Conservation (phyloP, 202 grass and related monocot species). For the Panicum virgatum region DNA sequence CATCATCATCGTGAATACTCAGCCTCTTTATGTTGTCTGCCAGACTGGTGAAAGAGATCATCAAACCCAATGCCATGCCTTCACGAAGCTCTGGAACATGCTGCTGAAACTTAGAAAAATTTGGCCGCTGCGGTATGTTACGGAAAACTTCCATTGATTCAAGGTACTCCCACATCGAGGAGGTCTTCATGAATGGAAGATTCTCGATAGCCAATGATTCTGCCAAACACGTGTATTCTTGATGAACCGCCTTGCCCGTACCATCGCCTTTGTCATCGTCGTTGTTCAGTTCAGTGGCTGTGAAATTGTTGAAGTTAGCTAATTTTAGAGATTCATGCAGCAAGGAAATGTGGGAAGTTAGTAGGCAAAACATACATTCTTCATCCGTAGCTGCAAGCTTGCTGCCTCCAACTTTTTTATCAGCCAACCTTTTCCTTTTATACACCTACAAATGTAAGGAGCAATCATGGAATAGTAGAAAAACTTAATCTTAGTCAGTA, state of each 20-base stretch:
- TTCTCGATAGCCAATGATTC: slow-evolving; percentile 12
- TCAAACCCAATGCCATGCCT: slow-evolving; percentile 73
- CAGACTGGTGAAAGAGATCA: slow-evolving; percentile 59
- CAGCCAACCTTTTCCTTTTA: background rate
- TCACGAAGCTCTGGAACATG: slow-evolving; percentile 50
- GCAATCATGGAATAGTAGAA: slow-evolving; percentile 13
- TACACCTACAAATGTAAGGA: slow-evolving; percentile 21
- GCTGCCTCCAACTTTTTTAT: background rate
- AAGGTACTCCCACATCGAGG: slow-evolving; percentile 54
- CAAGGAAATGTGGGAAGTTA: background rate
- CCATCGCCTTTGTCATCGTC: background rate
- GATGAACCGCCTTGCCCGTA: background rate
- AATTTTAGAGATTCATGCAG: background rate
- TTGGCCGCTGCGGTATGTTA: slow-evolving; percentile 50
- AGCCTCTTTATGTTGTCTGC: slow-evolving; percentile 47
- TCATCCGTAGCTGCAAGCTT: background rate
- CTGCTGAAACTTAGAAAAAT: slow-evolving; percentile 53
- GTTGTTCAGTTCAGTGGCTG: background rate
- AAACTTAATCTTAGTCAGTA: background rate
- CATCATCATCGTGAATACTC: slow-evolving; percentile 19
- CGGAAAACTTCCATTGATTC: slow-evolving; percentile 60
- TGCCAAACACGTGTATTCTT: background rate
- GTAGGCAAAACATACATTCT: slow-evolving; percentile 25
- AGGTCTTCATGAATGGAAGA: slow-evolving; percentile 57
- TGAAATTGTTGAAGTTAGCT: slow-evolving; percentile 17